Evolutionary conservation across 2,329 filamentous ascomycete genomes (phyloP), one percentile per base, ranked within the genome.

Genomic region (Pseudophaeomoniella oleicola): DNA sequence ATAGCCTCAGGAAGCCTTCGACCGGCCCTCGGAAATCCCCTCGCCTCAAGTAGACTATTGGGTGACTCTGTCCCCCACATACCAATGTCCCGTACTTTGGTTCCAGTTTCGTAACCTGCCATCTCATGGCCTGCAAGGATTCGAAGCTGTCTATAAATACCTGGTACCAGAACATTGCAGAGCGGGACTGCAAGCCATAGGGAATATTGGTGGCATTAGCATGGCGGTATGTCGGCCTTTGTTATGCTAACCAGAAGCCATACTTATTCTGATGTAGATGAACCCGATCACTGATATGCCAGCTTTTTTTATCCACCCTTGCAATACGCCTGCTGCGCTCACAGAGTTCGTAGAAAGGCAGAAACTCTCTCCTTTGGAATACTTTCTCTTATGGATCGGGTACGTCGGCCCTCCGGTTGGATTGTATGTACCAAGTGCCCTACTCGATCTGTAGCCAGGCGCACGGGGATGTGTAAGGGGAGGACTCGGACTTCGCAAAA

Each of bases 241-340:
- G n/a, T n/a, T n/a, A n/a, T n/a, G n/a, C n/a, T n/a, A n/a, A n/a
- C n/a, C 13, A 10, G 30, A 14, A 5, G 27, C 15, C 15, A 13
- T 16, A 13, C 14, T 33, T 33, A 15, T 32, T 58, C 45, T 46
- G 49, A 48, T 42, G 54, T 59, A 88, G 75, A 78, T 92, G 57
- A 86, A 96, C 66, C 88, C 90, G 36, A 59, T 82, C 40, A 83
- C 77, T 39, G 81, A 80, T 37, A 58, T 78, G 40, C 84, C 86
- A 30, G 73, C 76, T 35, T 94, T 88, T 58, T 94, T 94, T 58
- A 71, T 96, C 48, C 90, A 98, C 61, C 88, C 90, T 16, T 96
- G 90, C 60, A 75, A 83, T 54, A 82, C 90, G 5, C 81, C 81
- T 38, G 80, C 88, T 45, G 81, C 82, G 36, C 81, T 96, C 71